A percentile compares a stretch with the other conserved stretches of the same genome.
These are phyloP conservation scores for Schizonepeta tenuifolia DNA, from an alignment of 257 asterid species.

Conservation along the genomic window DNA sequence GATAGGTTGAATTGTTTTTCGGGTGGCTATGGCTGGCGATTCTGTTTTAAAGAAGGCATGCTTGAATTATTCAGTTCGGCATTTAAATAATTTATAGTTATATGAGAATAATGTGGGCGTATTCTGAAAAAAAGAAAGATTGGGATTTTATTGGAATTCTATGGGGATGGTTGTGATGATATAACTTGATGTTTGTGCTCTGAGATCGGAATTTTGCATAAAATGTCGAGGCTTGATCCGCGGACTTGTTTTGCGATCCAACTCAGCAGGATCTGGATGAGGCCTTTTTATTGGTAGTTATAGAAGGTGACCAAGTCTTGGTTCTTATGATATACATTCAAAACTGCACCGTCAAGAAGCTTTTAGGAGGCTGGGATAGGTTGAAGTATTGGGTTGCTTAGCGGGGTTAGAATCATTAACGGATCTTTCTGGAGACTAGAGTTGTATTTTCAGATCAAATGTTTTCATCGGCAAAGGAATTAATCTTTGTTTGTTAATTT, in stretches of 20 bases:
- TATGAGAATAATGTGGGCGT: background rate
- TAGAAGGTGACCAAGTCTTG: background rate
- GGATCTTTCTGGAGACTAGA: background rate
- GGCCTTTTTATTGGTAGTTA: background rate
- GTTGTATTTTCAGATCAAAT: background rate
- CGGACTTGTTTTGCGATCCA: background rate
- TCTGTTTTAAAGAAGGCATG: background rate
- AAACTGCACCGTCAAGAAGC: constrained; percentile 8
- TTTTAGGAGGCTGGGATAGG: background rate
- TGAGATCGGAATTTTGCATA: background rate
- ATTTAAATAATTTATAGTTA: background rate
- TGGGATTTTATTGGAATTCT: background rate
- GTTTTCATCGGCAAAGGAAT: background rate
- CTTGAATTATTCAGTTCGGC: background rate
- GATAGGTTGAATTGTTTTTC: background rate
- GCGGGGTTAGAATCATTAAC: background rate
- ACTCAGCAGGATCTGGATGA: background rate
- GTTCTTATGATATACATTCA: background rate
- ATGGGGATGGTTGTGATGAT: background rate
- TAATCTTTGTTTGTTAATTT: background rate
- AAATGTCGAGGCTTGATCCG: constrained; percentile 1
- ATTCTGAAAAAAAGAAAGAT: background rate
- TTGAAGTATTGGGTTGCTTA: background rate
- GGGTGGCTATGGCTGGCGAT: background rate
- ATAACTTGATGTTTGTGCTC: background rate